Conservation (phyloP, 306 rosid species). For the Alnus rubra region DNA sequence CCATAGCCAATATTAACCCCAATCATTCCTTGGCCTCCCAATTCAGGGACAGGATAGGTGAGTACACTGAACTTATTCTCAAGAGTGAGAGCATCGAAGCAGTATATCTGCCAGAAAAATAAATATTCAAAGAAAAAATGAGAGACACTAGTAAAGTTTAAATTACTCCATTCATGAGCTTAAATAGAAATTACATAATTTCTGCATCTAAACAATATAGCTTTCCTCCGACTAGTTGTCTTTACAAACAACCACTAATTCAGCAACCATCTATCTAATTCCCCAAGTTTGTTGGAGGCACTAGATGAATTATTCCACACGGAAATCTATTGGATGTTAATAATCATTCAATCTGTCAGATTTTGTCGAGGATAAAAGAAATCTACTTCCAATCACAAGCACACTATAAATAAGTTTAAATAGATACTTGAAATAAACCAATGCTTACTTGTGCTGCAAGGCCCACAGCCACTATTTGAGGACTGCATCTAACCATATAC, state of each 20-base stretch:
- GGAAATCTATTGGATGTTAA: conserved; percentile 16
- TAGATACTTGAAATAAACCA: conserved; percentile 14
- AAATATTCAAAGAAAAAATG: conserved; percentile 7
- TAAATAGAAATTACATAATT: conserved; percentile 6
- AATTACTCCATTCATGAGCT: conserved; percentile 28
- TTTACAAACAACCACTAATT: conserved; percentile 14
- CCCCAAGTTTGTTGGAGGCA: conserved; percentile 20
- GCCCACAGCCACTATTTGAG: conserved; percentile 85
- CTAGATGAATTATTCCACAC: conserved; percentile 25
- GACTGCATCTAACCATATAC: conserved; percentile 96
- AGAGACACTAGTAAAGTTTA: conserved; percentile 15
- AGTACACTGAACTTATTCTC: conserved; percentile 93
- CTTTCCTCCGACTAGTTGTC: conserved; percentile 22
- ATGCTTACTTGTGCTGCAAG: conserved; percentile 92
- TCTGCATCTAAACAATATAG: conserved; percentile 20
- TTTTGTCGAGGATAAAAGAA: conserved; percentile 18
- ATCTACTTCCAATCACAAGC: conserved; percentile 15
- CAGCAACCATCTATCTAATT: conserved; percentile 21
- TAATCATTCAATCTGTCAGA: background rate
- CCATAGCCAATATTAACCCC: conserved; percentile 94
- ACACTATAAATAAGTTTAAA: conserved; percentile 20
- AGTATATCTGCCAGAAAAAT: conserved; percentile 73
- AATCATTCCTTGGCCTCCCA: conserved; percentile 83
- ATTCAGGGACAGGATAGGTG: conserved; percentile 91
- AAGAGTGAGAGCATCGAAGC: conserved; percentile 94